These are phyloP conservation scores for Guyanaporus albipodus DNA, from an alignment of 768 basidiomycete genomes.

Conservation along the genomic window DNA sequence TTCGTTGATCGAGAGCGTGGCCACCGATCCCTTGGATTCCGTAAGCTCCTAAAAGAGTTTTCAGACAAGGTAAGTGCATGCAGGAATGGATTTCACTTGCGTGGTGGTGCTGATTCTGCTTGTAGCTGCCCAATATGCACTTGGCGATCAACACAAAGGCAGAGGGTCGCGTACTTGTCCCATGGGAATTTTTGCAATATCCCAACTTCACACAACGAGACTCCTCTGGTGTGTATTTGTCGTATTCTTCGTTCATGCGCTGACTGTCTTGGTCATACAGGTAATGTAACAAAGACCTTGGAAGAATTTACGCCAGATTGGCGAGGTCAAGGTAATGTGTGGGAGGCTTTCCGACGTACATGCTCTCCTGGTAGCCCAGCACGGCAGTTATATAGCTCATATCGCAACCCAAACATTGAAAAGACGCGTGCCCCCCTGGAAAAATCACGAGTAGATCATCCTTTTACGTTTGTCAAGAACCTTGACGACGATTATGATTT, in stretches of 20 bases:
- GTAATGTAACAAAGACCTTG: too few species aligned
- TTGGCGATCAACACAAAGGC: slow-evolving; percentile 92
- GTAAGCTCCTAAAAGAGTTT: slow-evolving; percentile 72
- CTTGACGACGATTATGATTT: slow-evolving; percentile 73
- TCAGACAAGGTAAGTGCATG: slow-evolving; percentile 51
- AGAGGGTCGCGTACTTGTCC: slow-evolving; percentile 89
- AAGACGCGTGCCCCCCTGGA: slow-evolving; percentile 28
- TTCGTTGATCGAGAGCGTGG: slow-evolving; percentile 67
- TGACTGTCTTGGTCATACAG: too few species aligned
- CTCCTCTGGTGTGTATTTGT: slow-evolving; percentile 26
- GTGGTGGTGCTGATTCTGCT: neutral
- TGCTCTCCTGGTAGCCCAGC: slow-evolving; percentile 78
- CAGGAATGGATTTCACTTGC: neutral
- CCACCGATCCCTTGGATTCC: slow-evolving; percentile 75
- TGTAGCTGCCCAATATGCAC: slow-evolving; percentile 88
- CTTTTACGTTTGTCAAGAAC: slow-evolving; percentile 59
- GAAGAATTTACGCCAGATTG: slow-evolving; percentile 57
- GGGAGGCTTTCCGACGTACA: slow-evolving; percentile 94
- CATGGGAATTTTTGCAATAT: slow-evolving; percentile 78
- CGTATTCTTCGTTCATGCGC: neutral
- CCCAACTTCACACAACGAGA: too few species aligned
- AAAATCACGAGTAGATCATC: slow-evolving; percentile 37
- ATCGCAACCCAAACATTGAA: slow-evolving; percentile 46
- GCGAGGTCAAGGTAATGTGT: slow-evolving; percentile 77
- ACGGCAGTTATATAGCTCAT: slow-evolving; percentile 76